Evolutionary conservation across 225 moss, liverwort and hornwort species (phyloP).

Genomic region (Antitrichia curtipendula): DNA sequence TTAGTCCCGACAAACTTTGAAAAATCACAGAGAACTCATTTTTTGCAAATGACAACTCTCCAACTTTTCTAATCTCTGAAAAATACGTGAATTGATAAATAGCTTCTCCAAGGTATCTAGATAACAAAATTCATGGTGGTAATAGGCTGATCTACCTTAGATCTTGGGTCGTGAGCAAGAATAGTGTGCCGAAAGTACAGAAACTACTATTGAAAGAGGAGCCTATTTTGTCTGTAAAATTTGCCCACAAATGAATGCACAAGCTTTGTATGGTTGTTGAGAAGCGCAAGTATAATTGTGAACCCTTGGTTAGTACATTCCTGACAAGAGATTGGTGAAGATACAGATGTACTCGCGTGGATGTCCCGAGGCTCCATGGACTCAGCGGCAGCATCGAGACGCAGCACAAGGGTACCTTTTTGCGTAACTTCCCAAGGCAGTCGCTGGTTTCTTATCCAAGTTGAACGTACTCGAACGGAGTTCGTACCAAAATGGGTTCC

Average conservation of each 20-base stretch:
- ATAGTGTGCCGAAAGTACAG: background rate
- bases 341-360: background rate
- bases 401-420: background rate
- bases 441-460: background rate
- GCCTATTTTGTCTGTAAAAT: background rate
- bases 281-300: background rate
- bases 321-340: background rate
- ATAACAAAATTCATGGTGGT: too few relatives aligned
- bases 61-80: too few relatives aligned
- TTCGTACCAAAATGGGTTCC: too few relatives aligned
- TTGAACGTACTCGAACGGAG: background rate
- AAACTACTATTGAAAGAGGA: background rate
- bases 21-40: too few relatives aligned
- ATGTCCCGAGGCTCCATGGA: background rate
- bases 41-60: too few relatives aligned
- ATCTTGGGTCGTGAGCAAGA: background rate
- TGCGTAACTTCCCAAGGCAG: background rate
- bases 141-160: too few relatives aligned
- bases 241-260: background rate
- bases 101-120: too few relatives aligned
- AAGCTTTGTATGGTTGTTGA: too few relatives aligned
- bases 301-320: background rate
- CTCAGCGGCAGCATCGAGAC: background rate
- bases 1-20: too few relatives aligned
- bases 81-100: too few relatives aligned